Conservation (phyloP, 2,329 filamentous ascomycete genomes). For the Trichophyton simii region DNA sequence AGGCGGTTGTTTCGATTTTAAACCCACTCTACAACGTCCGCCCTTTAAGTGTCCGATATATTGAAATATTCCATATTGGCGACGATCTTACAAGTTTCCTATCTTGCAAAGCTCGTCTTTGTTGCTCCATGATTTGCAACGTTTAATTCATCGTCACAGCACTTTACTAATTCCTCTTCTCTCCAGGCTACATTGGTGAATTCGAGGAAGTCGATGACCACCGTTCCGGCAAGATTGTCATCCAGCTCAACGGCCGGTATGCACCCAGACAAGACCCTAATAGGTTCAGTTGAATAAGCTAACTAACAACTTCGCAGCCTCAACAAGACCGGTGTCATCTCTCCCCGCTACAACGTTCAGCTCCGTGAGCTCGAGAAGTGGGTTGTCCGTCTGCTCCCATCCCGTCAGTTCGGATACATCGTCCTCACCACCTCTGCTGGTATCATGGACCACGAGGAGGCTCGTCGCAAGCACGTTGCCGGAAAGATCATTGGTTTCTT, state of each 20-base stretch:
- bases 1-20: slow-evolving; percentile 74
- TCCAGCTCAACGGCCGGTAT: slow-evolving; percentile 92
- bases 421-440: slow-evolving; percentile 97
- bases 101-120: slow-evolving; percentile 21
- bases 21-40: slow-evolving; percentile 64
- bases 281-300: not conserved
- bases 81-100: slow-evolving; percentile 96
- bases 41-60: slow-evolving; percentile 99
- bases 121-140: slow-evolving; percentile 57
- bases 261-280: slow-evolving; percentile 8
- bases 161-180: slow-evolving; percentile 39
- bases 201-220: slow-evolving; percentile 99
- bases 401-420: slow-evolving; percentile 99
- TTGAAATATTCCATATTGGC: slow-evolving; percentile 48
- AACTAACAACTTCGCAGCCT: slow-evolving; percentile 36
- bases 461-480: slow-evolving; percentile 94
- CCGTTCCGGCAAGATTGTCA: slow-evolving; percentile 98
- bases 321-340: slow-evolving; percentile 99
- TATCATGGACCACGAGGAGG: slow-evolving; percentile 99
- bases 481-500: slow-evolving; percentile 99
- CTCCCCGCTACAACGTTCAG: slow-evolving; percentile 97
- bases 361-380: slow-evolving; percentile 98
- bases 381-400: slow-evolving; percentile 96
- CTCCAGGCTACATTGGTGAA: slow-evolving; percentile 90
- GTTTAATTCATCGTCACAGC: slow-evolving; percentile 91